Evolutionary conservation across 2,329 filamentous ascomycete genomes (phyloP).

Genomic region (Fusarium miscanthi): DNA sequence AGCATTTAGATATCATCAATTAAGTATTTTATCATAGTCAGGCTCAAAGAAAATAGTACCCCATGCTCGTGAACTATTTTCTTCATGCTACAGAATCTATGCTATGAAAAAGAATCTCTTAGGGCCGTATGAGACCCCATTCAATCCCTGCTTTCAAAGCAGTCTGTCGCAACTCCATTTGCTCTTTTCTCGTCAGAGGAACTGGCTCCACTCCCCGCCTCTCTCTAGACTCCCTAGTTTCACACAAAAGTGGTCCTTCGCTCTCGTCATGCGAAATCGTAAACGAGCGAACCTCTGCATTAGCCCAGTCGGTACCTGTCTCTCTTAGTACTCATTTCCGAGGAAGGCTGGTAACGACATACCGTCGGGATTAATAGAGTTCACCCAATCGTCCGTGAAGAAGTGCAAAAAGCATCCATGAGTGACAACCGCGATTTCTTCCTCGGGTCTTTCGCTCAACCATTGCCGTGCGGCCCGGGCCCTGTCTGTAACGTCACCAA

Average conservation of each 20-base stretch:
- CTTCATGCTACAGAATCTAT: rapidly evolving
- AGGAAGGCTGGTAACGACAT: no score
- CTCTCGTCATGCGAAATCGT: rapidly evolving
- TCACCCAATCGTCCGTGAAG: background rate
- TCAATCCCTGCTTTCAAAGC: background rate
- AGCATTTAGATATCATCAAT: rapidly evolving
- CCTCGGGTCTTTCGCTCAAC: background rate
- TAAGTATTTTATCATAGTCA: rapidly evolving
- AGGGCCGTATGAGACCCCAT: background rate
- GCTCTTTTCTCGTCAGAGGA: background rate
- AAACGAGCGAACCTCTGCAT: background rate
- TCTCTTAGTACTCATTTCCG: background rate
- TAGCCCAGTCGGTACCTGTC: background rate
- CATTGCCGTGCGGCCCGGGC: background rate
- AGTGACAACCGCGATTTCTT: background rate
- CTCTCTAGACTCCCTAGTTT: background rate
- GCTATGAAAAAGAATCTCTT: rapidly evolving
- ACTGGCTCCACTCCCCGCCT: background rate
- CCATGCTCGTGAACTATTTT: rapidly evolving
- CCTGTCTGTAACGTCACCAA: background rate
- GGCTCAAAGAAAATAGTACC: rapidly evolving
- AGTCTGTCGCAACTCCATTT: rapidly evolving
- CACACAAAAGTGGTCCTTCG: background rate
- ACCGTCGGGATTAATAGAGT: background rate
- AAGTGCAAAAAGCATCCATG: constrained; percentile 7